Evolutionary conservation across 1,139 yeast genomes (phyloP).

Genomic region (Taphrina wiesneri): DNA sequence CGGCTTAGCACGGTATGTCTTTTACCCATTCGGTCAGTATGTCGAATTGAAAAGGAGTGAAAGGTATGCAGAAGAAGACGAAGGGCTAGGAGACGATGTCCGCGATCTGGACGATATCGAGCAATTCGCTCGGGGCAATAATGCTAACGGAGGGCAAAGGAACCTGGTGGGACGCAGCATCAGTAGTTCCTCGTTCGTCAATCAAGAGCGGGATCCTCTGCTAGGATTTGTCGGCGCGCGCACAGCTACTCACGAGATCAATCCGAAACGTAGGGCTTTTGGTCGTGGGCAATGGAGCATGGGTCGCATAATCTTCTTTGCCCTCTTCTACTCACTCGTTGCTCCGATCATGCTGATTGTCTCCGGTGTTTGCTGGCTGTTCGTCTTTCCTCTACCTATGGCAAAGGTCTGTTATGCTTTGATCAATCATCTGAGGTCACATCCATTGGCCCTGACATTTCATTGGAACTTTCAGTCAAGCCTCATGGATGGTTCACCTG

Average conservation of each 20-base stretch:
- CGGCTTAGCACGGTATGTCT: slow-evolving; percentile 66
- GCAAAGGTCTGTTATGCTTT: slow-evolving; percentile 69
- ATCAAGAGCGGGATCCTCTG: slow-evolving; percentile 17
- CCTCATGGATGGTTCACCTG: slow-evolving; percentile 44
- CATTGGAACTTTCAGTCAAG: slow-evolving; percentile 46
- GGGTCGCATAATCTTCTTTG: slow-evolving; percentile 78
- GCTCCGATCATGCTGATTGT: slow-evolving; percentile 66
- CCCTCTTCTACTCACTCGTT: slow-evolving; percentile 65
- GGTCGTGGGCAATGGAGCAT: slow-evolving; percentile 93
- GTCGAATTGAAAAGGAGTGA: slow-evolving; percentile 77
- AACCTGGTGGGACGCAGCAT: not conserved
- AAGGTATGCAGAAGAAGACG: slow-evolving; percentile 81
- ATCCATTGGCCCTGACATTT: slow-evolving; percentile 81
- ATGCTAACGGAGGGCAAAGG: not conserved
- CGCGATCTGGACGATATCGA: slow-evolving; percentile 49
- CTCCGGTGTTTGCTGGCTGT: slow-evolving; percentile 70
- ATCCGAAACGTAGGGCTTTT: slow-evolving; percentile 57
- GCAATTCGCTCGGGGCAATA: not conserved
- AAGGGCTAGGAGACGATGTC: slow-evolving; percentile 79
- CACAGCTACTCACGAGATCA: slow-evolving; percentile 26
- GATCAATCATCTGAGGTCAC: slow-evolving; percentile 78
- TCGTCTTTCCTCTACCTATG: slow-evolving; percentile 92
- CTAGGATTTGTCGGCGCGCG: slow-evolving; percentile 27
- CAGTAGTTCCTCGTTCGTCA: slow-evolving; percentile 6
- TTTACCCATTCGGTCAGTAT: slow-evolving; percentile 87